phyloP scores from a whole-genome alignment of 345 rosid species.

The Lenwebbia sp. region DNA sequence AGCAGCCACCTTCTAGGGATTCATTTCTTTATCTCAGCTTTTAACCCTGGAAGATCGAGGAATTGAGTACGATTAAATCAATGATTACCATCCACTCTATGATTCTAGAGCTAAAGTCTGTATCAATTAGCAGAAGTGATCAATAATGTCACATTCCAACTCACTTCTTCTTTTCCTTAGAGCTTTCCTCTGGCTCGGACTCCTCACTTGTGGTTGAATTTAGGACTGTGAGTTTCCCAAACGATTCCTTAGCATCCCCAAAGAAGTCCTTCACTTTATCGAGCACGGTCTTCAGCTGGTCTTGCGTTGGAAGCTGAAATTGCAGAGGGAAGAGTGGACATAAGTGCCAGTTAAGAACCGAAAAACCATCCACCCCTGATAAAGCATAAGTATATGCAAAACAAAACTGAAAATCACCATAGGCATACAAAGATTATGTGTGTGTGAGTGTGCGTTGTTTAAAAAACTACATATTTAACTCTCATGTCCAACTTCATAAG shows the following conservation, averaged over 20 bases:
- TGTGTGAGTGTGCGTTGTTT: neutral
- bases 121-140: neutral
- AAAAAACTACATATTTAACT: neutral
- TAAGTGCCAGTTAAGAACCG: neutral
- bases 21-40: conserved; percentile 11
- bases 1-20: neutral
- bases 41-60: conserved; percentile 15
- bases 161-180: conserved; percentile 59
- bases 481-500: neutral
- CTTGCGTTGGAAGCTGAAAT: conserved; percentile 76
- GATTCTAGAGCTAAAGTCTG: neutral
- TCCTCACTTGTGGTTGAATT: conserved; percentile 30
- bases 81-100: neutral
- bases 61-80: neutral
- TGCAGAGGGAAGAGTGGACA: neutral
- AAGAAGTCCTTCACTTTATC: conserved; percentile 86
- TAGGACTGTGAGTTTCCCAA: conserved; percentile 60
- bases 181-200: conserved; percentile 28
- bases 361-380: neutral
- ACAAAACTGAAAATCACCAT: neutral
- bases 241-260: conserved; percentile 87
- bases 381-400: neutral
- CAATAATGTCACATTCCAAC: conserved; percentile 4
- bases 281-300: conserved; percentile 78
- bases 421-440: neutral